phyloP scores from a whole-genome alignment of 306 rosid genomes.

The Mimosa pudica region DNA sequence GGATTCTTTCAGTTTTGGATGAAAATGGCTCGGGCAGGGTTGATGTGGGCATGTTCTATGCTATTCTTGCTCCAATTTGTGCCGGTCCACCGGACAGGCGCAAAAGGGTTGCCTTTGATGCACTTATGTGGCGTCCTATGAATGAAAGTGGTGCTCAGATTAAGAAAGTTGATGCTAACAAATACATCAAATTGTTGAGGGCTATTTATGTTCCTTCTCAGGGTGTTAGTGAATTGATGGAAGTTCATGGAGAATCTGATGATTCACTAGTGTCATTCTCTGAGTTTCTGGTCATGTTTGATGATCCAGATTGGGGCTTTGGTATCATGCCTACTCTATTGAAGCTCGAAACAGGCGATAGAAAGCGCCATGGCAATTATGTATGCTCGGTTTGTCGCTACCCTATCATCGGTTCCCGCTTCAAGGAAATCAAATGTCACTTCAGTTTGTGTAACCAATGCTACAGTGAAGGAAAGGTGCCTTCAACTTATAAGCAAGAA shows the following conservation, averaged over 20 bases:
- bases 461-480: constrained; percentile 98
- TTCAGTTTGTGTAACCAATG: constrained; percentile 93
- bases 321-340: constrained; percentile 82
- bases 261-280: constrained; percentile 72
- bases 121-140: constrained; percentile 94
- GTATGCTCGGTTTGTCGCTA: constrained; percentile 88
- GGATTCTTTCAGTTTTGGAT: constrained; percentile 86
- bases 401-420: constrained; percentile 85
- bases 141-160: constrained; percentile 78
- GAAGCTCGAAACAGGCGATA: constrained; percentile 90
- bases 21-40: constrained; percentile 82
- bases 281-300: constrained; percentile 83
- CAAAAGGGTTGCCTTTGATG: constrained; percentile 80
- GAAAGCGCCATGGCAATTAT: constrained; percentile 81
- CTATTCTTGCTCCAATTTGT: constrained; percentile 93
- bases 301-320: constrained; percentile 95
- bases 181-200: constrained; percentile 77
- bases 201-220: constrained; percentile 75
- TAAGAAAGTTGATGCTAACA: constrained; percentile 60
- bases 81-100: constrained; percentile 83
- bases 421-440: constrained; percentile 83
- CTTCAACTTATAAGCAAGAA: constrained; percentile 85
- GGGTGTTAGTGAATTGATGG: constrained; percentile 74
- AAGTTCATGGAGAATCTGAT: constrained; percentile 75
- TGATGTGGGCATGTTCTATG: constrained; percentile 88